Evolutionary conservation across 1,284 basidiomycete genomes (phyloP), one percentile per base, ranked within the genome.

Genomic region (Ustilago vetiveriae): DNA sequence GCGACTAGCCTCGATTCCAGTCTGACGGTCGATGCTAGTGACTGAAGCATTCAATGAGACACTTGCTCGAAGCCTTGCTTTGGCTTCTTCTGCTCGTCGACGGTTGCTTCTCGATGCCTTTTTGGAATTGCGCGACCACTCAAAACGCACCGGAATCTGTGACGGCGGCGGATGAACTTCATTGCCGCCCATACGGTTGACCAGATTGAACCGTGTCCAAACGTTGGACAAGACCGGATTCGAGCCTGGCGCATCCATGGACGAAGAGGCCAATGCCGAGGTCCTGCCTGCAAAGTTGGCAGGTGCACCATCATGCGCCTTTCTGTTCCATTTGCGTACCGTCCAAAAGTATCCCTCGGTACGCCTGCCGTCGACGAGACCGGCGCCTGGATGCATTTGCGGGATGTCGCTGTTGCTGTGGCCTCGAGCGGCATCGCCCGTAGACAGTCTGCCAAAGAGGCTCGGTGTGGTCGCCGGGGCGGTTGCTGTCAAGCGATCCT

Each of bases 331-430:
- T 45, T 72, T 76, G 10, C 72, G 51, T 13, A 80, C 65, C 21
- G 66, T 75, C 79, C 79, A 80, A 16, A 57, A 65, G 51, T 79
- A 80, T 4, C 79, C 79, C 19, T 78, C 66, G 22, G 74, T 74
- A 7, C 63, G 45, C 17, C 50, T 54, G 33, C 67, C 68, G 17
- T 67, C 69, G 8, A 40, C 48, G 14, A 73, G 9, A n/a, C 70
- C 57, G 6, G 75, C 71, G 19, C 66, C 73, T 4, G 70, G 72
- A 3, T 62, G 52, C 32, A 77, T 44, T 30, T 72, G 70, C 17
- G 71, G 54, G 13, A 72, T 52, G 2, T 73, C 74, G 37, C 23
- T 19, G 33, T 19, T 35, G 22, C 21, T 22, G 3, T 37, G 33
- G 6, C 39, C 53, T 21, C 40, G 24, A 8, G 17, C 29, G 14